Percentiles rank a stretch among this genome's conserved stretches.
Conservation (phyloP, 805 yeast species). For the Cyberlindnera americana region DNA sequence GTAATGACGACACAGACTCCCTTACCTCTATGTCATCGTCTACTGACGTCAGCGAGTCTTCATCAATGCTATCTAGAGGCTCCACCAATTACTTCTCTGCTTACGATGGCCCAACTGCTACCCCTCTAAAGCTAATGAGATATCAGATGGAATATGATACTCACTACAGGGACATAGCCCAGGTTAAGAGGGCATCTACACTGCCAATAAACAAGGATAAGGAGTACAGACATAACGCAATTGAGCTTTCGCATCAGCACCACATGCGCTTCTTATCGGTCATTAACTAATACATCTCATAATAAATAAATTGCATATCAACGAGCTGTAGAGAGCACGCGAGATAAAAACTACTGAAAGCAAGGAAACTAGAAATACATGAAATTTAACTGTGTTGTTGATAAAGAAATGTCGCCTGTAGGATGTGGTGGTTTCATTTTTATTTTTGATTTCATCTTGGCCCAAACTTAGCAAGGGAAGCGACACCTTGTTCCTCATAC, state of each 20-base stretch:
- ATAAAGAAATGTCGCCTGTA: not conserved
- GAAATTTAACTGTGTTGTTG: not conserved
- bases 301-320: not conserved
- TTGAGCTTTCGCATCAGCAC: not conserved
- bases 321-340: too few species aligned
- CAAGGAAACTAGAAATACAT: constrained; percentile 1
- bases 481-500: constrained; percentile 96
- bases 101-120: constrained; percentile 6
- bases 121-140: constrained; percentile 12
- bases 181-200: constrained; percentile 21
- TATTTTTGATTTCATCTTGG: constrained; percentile 54
- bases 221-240: constrained; percentile 4
- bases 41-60: constrained; percentile 8
- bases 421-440: not conserved
- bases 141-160: constrained; percentile 16
- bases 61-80: constrained; percentile 8
- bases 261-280: constrained; percentile 18
- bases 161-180: constrained; percentile 6
- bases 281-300: not conserved
- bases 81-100: constrained; percentile 15
- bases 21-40: constrained; percentile 21
- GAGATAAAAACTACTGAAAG: too few species aligned
- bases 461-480: constrained; percentile 82
- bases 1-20: constrained; percentile 18
- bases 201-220: constrained; percentile 10